A percentile compares a stretch with the other conserved stretches of the same genome.
Evolutionary conservation across 2,329 filamentous ascomycete species (phyloP).

Genomic region (Ceratocystis alfenasii): DNA sequence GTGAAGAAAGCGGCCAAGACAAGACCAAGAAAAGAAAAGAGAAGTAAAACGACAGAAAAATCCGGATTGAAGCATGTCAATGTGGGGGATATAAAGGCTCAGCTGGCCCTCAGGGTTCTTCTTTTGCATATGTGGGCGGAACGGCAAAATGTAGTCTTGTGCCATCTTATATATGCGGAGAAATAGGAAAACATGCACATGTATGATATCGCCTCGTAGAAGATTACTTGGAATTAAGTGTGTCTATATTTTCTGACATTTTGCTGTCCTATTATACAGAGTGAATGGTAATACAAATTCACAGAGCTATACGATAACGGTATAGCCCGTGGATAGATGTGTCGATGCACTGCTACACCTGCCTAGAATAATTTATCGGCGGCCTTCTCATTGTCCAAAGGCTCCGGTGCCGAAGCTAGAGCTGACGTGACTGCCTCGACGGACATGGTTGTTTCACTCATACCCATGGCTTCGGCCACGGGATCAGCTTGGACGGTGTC

Average conservation of each 20-base stretch:
- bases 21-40: not conserved
- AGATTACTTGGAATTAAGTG: not conserved
- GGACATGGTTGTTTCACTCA: not conserved
- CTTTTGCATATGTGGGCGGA: not conserved
- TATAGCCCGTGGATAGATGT: not conserved
- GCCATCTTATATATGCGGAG: not conserved
- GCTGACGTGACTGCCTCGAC: constrained; percentile 8
- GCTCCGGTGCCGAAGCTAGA: not conserved
- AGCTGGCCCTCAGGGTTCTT: constrained; percentile 14
- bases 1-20: not conserved
- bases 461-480: not conserved
- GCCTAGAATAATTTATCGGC: not conserved
- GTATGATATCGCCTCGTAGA: too few relatives aligned
- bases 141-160: not conserved
- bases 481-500: not conserved
- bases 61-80: not conserved
- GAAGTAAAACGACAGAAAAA: constrained; percentile 8
- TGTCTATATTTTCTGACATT: constrained; percentile 7
- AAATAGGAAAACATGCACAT: not conserved
- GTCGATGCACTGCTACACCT: not conserved
- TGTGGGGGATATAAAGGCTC: not conserved
- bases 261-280: constrained; percentile 8
- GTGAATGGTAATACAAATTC: not conserved
- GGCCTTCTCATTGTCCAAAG: not conserved
- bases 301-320: not conserved